Evolutionary conservation across 1,139 yeast species (phyloP), one percentile per base, ranked within the genome.

Genomic region (Hyphopichia wangnamkhiaoensis): DNA sequence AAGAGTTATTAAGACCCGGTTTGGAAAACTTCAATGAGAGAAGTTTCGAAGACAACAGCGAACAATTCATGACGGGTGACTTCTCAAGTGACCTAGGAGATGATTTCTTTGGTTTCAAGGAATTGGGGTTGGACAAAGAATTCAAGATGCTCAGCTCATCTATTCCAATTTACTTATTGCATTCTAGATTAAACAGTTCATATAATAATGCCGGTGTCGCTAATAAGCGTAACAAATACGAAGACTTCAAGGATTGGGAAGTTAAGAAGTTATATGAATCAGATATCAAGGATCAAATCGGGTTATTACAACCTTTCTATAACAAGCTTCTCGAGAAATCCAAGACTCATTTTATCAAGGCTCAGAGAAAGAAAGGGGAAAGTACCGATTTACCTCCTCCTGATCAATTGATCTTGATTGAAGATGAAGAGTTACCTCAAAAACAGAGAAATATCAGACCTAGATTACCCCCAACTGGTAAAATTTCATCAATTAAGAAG

Each of bases 91-190:
- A 90, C 47, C 69, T 93, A 37, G 98, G 98, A 12, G 95, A 86
- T 50, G 99, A 94, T 63, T 93, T 91, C 73, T 94, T 94, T 67
- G 99, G 99, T 0, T 94, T 94, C 68, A 85, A 79, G 54, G 98
- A 91, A 50, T 71, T 94, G 35, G 98, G 98, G 0, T 70, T 94
- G 46, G 98, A 93, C 54, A 87, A 84, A 54, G 99, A 94, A 59
- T 84, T 88, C 59, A 91, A 94, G n/a, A 69, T 91, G 59, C 66
- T 91, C 40, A 84, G 93, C 24, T 76, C 90, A 4, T 80, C 96
- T 0, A 90, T 94, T 27, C 98, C 99, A 1, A 71, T 94, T 35
- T 95, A 93, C 59, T 68, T 94, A 39, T 68, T 94, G 32, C 97
- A 91, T 52, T 85, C 94, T 21, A 77, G 86, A 45, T 70, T 89